A percentile compares a stretch with the other conserved stretches of the same genome.
phyloP scores from a whole-genome alignment of 2,329 filamentous ascomycete species.

The Aureobasidium sp. region DNA sequence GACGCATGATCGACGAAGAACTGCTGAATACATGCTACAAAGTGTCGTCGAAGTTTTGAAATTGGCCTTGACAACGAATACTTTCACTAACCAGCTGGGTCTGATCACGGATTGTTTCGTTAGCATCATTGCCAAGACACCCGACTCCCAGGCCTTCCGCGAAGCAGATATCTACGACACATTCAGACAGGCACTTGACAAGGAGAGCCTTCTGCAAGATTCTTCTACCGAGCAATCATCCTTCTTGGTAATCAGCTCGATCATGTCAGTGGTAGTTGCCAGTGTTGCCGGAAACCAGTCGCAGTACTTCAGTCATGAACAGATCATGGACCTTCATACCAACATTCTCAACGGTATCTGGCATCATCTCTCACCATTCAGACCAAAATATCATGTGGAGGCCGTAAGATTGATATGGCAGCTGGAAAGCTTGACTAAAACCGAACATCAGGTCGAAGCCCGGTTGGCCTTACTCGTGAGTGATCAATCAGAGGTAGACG shows the following conservation, averaged over 20 bases:
- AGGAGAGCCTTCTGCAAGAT: not conserved
- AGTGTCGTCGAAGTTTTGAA: not conserved
- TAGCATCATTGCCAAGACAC: not conserved
- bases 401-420: constrained; percentile 81
- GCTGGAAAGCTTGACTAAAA: constrained; percentile 61
- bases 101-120: constrained; percentile 6
- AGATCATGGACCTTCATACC: constrained; percentile 57
- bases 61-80: not conserved
- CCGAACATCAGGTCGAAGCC: constrained; percentile 10
- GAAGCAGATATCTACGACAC: not conserved
- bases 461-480: constrained; percentile 11
- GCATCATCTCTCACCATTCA: constrained; percentile 70
- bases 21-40: constrained; percentile 4
- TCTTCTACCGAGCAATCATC: constrained; percentile 10
- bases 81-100: not conserved
- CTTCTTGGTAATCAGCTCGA: constrained; percentile 21
- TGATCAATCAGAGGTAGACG: not conserved
- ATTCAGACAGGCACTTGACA: not conserved
- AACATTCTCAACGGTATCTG: constrained; percentile 68
- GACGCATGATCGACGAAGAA: not conserved
- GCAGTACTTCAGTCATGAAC: constrained; percentile 24
- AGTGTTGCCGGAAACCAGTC: not conserved
- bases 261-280: constrained; percentile 20
- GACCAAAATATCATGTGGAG: constrained; percentile 92
- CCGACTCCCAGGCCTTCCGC: not conserved